Evolutionary conservation across 257 asterid species (phyloP).

Genomic region (Lavandula angustifolia): DNA sequence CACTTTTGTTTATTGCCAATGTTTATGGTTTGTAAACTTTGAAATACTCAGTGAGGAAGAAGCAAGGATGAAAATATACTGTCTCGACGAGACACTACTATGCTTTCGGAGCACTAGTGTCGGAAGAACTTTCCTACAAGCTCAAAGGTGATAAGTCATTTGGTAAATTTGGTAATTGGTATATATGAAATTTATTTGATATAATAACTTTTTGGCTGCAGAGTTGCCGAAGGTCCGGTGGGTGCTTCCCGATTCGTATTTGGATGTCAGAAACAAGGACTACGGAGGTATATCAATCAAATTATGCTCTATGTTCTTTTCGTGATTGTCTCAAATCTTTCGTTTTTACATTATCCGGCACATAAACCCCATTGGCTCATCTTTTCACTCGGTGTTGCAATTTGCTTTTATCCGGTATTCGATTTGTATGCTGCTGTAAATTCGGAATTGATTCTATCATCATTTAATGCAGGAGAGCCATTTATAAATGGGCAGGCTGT

Average conservation of each 20-base stretch:
- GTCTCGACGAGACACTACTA: conserved; percentile 84
- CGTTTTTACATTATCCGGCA: too few relatives aligned
- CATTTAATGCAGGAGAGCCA: conserved; percentile 76
- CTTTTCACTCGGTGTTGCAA: too few relatives aligned
- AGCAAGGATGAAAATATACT: conserved; percentile 90
- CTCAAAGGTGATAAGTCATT: conserved; percentile 51
- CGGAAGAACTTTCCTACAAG: conserved; percentile 85
- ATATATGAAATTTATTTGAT: background rate
- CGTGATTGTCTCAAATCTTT: too few relatives aligned
- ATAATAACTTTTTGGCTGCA: conserved; percentile 37
- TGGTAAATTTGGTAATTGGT: background rate
- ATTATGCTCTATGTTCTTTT: too few relatives aligned
- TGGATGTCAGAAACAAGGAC: conserved; percentile 88
- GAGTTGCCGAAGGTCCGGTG: conserved; percentile 77
- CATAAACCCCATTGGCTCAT: too few relatives aligned
- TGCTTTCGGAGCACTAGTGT: conserved; percentile 97
- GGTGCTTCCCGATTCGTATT: conserved; percentile 98
- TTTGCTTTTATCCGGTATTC: too few relatives aligned
- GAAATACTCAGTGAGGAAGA: conserved; percentile 69
- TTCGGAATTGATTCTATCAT: background rate
- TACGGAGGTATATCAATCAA: conserved; percentile 67
- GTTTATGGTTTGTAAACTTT: background rate
- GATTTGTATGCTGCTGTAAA: too few relatives aligned
- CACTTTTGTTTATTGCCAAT: too few relatives aligned
- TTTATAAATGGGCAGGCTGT: conserved; percentile 95